phyloP scores from a whole-genome alignment of 1,284 basidiomycete genomes.

The Cryptococcus maquisensis region DNA sequence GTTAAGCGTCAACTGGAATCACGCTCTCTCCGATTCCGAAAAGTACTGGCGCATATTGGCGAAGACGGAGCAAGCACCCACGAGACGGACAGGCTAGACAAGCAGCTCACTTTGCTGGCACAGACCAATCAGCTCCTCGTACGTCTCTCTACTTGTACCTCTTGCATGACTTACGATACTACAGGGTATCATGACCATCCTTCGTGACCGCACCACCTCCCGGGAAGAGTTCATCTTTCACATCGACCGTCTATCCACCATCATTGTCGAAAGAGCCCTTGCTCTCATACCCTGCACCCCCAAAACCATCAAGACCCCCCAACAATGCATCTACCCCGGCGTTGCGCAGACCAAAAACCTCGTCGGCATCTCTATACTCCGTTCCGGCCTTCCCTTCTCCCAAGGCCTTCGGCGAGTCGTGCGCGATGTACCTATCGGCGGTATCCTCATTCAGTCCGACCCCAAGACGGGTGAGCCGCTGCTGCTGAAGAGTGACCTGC shows the following conservation, averaged over 20 bases:
- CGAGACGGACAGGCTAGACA: conserved; percentile 1
- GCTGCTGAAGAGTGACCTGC: conserved; percentile 76
- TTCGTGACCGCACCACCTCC: conserved; percentile 66
- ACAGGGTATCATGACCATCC: conserved; percentile 81
- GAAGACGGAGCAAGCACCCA: conserved; percentile 14
- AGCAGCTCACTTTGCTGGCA: conserved; percentile 58
- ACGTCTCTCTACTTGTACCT: conserved; percentile 12
- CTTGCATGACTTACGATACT: background rate
- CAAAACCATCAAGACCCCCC: conserved; percentile 66
- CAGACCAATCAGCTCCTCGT: conserved; percentile 79
- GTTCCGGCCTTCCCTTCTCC: conserved; percentile 75
- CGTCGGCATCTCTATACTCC: conserved; percentile 46
- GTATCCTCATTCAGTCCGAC: conserved; percentile 86
- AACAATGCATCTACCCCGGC: conserved; percentile 59
- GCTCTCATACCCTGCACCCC: conserved; percentile 68
- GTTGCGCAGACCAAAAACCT: conserved; percentile 56
- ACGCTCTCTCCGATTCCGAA: conserved; percentile 68
- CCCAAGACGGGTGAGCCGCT: conserved; percentile 79
- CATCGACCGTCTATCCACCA: conserved; percentile 72
- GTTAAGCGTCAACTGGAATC: conserved; percentile 78
- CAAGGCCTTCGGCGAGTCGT: conserved; percentile 85
- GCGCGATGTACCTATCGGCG: conserved; percentile 80
- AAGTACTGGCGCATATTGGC: conserved; percentile 54
- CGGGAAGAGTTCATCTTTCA: conserved; percentile 69
- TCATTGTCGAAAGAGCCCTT: conserved; percentile 80